Percentiles rank a stretch among this genome's conserved stretches.
phyloP scores from a whole-genome alignment of 768 basidiomycete genomes.

The Pulveroboletus sp. region DNA sequence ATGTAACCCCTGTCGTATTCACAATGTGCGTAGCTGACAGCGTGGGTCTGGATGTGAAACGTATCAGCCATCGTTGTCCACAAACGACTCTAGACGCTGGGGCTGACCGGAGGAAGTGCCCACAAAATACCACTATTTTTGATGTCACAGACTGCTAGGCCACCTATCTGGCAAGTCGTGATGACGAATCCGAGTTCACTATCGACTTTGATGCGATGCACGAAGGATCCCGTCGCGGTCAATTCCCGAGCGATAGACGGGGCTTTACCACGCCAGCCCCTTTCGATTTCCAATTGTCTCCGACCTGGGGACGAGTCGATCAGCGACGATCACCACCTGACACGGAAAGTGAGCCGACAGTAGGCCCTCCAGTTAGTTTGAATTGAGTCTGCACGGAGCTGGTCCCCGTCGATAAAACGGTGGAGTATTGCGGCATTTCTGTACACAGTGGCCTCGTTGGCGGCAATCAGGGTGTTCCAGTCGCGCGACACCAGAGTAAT shows the following conservation, averaged over 20 bases:
- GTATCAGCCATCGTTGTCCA: neutral
- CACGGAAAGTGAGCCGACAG: constrained; percentile 37
- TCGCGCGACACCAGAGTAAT: constrained; percentile 37
- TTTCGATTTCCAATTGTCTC: constrained; percentile 40
- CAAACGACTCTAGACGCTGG: neutral
- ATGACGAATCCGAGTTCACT: constrained; percentile 56
- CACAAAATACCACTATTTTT: constrained; percentile 49
- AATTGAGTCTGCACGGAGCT: constrained; percentile 29
- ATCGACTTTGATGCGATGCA: constrained; percentile 78
- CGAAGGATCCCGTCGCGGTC: constrained; percentile 31
- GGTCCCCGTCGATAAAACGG: constrained; percentile 36
- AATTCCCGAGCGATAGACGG: constrained; percentile 38
- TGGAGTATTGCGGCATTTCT: constrained; percentile 52
- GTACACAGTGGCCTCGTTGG: constrained; percentile 51
- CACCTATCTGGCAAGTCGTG: constrained; percentile 50
- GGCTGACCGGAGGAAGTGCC: constrained; percentile 51
- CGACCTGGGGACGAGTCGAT: constrained; percentile 34
- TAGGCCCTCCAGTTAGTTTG: constrained; percentile 53
- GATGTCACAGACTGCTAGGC: constrained; percentile 55
- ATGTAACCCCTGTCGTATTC: constrained; percentile 72
- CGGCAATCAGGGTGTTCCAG: constrained; percentile 44
- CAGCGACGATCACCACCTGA: constrained; percentile 7
- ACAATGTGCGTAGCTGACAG: constrained; percentile 49
- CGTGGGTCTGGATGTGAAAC: constrained; percentile 7
- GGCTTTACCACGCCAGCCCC: constrained; percentile 52